These are phyloP conservation scores for Ophiosphaerella herpotricha DNA, from an alignment of 2,329 filamentous ascomycete genomes.

Conservation along the genomic window DNA sequence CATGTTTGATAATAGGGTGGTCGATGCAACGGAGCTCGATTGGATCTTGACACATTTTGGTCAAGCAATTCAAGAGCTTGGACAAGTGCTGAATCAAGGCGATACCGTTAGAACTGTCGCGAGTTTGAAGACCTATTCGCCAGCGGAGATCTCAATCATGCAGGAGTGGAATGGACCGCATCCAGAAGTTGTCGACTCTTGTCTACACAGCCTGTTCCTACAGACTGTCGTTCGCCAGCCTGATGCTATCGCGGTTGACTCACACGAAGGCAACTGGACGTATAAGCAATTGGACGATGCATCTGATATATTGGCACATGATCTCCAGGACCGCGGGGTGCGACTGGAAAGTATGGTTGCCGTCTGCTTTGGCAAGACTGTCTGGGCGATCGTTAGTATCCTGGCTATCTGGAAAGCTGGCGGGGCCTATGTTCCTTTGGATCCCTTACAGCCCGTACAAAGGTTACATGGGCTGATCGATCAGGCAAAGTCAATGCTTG, in stretches of 20 bases:
- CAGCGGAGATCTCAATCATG: background rate
- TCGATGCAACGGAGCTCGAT: background rate
- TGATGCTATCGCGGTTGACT: slow-evolving; percentile 10
- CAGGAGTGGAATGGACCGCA: background rate
- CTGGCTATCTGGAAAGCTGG: slow-evolving; percentile 50
- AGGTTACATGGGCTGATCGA: background rate
- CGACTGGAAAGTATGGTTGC: slow-evolving; percentile 4
- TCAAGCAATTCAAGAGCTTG: background rate
- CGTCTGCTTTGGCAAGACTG: slow-evolving; percentile 19
- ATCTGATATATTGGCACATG: slow-evolving; percentile 6
- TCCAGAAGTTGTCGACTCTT: background rate
- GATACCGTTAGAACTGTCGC: background rate
- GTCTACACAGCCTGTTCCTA: background rate
- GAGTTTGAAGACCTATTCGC: background rate
- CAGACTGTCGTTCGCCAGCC: background rate
- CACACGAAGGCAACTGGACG: slow-evolving; percentile 9
- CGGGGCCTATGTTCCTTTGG: slow-evolving; percentile 38
- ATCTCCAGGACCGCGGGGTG: slow-evolving; percentile 4
- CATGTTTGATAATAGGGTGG: background rate
- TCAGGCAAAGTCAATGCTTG: background rate
- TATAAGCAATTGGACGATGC: slow-evolving; percentile 15
- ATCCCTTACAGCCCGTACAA: slow-evolving; percentile 8
- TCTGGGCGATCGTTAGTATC: slow-evolving; percentile 39
- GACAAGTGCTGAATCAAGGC: background rate
- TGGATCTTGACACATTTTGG: background rate